Percentiles rank a stretch among this genome's conserved stretches.
These are phyloP conservation scores for Pleurotus sapidus DNA, from an alignment of 768 basidiomycete genomes.

Conservation along the genomic window DNA sequence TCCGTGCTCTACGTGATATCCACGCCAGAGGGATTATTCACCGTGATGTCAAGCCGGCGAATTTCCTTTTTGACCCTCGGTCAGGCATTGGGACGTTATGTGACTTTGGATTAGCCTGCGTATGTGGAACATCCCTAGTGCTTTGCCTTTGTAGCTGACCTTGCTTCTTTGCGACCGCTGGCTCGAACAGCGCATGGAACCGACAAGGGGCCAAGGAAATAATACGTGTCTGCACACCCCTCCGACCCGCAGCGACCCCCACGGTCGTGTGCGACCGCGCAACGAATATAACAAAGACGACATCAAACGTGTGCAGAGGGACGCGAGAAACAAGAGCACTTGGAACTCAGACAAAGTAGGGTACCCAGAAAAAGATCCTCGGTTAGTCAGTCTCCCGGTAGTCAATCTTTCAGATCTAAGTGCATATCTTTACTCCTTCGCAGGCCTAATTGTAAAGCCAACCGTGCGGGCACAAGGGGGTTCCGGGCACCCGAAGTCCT, in stretches of 20 bases:
- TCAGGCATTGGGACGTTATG: conserved; percentile 84
- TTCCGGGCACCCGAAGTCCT: conserved; percentile 97
- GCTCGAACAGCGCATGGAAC: conserved; percentile 51
- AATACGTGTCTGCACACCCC: conserved; percentile 80
- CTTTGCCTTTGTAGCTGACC: neutral
- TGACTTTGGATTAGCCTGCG: conserved; percentile 95
- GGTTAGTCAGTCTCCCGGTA: conserved; percentile 36
- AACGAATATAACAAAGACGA: conserved; percentile 44
- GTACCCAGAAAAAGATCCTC: conserved; percentile 69
- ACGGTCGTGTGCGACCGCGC: conserved; percentile 53
- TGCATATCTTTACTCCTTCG: neutral
- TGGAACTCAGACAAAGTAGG: conserved; percentile 70
- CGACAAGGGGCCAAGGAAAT: conserved; percentile 28
- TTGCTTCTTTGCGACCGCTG: neutral
- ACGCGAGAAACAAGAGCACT: conserved; percentile 52
- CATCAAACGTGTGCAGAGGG: conserved; percentile 57
- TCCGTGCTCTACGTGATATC: conserved; percentile 86
- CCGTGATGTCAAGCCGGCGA: conserved; percentile 97
- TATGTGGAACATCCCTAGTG: conserved; percentile 34
- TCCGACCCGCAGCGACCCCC: conserved; percentile 58
- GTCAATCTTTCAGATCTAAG: too few relatives aligned
- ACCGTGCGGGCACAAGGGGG: conserved; percentile 94
- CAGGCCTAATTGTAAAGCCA: conserved; percentile 86
- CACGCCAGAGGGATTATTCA: conserved; percentile 88
- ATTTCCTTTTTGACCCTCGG: conserved; percentile 89